phyloP scores from a whole-genome alignment of 2,329 filamentous ascomycete species.

The Scedosporium dehoogii region DNA sequence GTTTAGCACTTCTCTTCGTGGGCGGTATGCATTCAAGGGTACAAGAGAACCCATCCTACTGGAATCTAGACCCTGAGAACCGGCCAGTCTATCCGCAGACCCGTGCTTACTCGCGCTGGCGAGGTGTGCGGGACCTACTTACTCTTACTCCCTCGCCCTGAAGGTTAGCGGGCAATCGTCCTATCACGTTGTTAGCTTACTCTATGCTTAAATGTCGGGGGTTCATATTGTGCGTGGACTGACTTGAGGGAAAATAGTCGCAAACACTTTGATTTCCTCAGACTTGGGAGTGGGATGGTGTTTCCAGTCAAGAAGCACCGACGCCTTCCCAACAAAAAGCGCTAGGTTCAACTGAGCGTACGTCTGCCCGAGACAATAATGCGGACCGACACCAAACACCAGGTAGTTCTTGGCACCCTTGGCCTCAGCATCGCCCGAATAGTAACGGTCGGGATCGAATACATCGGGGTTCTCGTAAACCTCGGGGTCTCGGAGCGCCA shows the following conservation, averaged over 20 bases:
- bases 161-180: conserved; percentile 79
- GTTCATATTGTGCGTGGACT: conserved; percentile 21
- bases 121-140: not conserved
- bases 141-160: conserved; percentile 39
- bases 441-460: conserved; percentile 88
- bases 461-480: conserved; percentile 82
- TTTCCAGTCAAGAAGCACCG: conserved; percentile 78
- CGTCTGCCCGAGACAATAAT: conserved; percentile 91
- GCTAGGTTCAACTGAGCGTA: conserved; percentile 87
- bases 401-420: conserved; percentile 88
- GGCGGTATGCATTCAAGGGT: too few species aligned
- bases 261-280: conserved; percentile 97
- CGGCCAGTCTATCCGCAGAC: too few species aligned
- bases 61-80: too few species aligned
- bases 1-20: too few species aligned
- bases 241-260: conserved; percentile 95
- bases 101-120: too few species aligned
- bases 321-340: conserved; percentile 82
- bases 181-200: conserved; percentile 29
- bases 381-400: conserved; percentile 89
- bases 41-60: too few species aligned
- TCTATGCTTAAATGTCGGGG: not conserved
- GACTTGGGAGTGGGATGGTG: conserved; percentile 75
- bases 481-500: conserved; percentile 84
- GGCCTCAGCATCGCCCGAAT: conserved; percentile 77